Conservation (phyloP, 1,139 yeast species). For the Suhomyces terraborum region DNA sequence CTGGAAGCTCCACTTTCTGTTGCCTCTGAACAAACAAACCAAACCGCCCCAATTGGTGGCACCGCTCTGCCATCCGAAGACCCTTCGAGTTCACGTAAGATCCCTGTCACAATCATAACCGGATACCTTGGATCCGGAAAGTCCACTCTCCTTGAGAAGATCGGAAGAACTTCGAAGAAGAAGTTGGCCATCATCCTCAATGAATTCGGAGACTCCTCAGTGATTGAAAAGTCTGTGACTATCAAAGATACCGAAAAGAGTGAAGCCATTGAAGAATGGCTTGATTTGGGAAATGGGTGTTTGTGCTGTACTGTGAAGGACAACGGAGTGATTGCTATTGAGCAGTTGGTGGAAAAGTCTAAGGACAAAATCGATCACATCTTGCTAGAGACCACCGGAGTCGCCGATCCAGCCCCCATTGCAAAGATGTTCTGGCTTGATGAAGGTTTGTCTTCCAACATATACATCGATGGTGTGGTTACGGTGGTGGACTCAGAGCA, state of each 20-base stretch:
- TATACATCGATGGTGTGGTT: constrained; percentile 91
- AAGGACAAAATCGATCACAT: constrained; percentile 84
- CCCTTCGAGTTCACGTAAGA: constrained; percentile 37
- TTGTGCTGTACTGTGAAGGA: constrained; percentile 95
- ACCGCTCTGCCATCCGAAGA: constrained; percentile 1
- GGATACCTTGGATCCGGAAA: constrained; percentile 97
- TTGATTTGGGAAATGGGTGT: constrained; percentile 95
- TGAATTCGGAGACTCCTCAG: constrained; percentile 88
- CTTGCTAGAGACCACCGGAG: constrained; percentile 89
- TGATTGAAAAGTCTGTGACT: constrained; percentile 84
- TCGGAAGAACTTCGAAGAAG: constrained; percentile 68
- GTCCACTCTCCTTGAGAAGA: constrained; percentile 74
- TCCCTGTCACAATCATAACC: constrained; percentile 90
- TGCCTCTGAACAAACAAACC: no score
- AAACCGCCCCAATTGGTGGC: no score
- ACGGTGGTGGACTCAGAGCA: constrained; percentile 84
- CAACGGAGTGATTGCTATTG: constrained; percentile 92
- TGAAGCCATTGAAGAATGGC: constrained; percentile 84
- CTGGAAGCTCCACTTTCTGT: no score
- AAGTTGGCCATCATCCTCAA: constrained; percentile 87
- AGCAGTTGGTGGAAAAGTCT: constrained; percentile 72
- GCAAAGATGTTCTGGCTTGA: constrained; percentile 98
- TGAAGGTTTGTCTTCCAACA: constrained; percentile 78
- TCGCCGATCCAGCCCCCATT: constrained; percentile 98
- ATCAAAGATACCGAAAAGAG: constrained; percentile 59